These are phyloP conservation scores for Candida tallmaniae DNA, from an alignment of 805 yeast species.

Conservation along the genomic window DNA sequence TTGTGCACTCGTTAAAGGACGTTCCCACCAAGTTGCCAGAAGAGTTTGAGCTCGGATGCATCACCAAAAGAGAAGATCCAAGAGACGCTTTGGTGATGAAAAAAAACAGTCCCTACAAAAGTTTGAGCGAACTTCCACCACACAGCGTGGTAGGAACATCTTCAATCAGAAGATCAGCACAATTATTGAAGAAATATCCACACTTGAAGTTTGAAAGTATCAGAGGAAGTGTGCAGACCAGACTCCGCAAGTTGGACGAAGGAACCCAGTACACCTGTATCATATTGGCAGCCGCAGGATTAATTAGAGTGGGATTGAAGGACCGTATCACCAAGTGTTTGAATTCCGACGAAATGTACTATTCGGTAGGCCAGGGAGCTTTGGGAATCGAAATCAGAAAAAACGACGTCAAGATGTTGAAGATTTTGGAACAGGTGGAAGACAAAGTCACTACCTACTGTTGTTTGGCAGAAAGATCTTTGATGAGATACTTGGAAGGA, in stretches of 20 bases:
- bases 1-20: constrained; percentile 92
- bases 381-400: constrained; percentile 85
- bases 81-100: constrained; percentile 87
- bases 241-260: constrained; percentile 71
- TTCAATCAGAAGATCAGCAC: constrained; percentile 90
- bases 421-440: constrained; percentile 60
- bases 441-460: constrained; percentile 63
- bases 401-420: constrained; percentile 54
- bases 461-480: constrained; percentile 83
- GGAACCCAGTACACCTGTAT: constrained; percentile 61
- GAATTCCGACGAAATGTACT: constrained; percentile 76
- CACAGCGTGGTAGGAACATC: constrained; percentile 93
- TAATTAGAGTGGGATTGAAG: constrained; percentile 67
- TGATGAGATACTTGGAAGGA: constrained; percentile 88
- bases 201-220: constrained; percentile 74
- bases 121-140: constrained; percentile 69
- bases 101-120: constrained; percentile 54
- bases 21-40: constrained; percentile 88
- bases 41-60: constrained; percentile 84
- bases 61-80: constrained; percentile 85
- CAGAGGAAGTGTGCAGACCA: constrained; percentile 75
- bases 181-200: constrained; percentile 75
- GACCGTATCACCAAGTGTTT: constrained; percentile 70
- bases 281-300: constrained; percentile 89
- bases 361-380: constrained; percentile 99